These are phyloP conservation scores for Tolypocladium tundrense DNA, from an alignment of 2,329 filamentous ascomycete genomes.

Conservation along the genomic window DNA sequence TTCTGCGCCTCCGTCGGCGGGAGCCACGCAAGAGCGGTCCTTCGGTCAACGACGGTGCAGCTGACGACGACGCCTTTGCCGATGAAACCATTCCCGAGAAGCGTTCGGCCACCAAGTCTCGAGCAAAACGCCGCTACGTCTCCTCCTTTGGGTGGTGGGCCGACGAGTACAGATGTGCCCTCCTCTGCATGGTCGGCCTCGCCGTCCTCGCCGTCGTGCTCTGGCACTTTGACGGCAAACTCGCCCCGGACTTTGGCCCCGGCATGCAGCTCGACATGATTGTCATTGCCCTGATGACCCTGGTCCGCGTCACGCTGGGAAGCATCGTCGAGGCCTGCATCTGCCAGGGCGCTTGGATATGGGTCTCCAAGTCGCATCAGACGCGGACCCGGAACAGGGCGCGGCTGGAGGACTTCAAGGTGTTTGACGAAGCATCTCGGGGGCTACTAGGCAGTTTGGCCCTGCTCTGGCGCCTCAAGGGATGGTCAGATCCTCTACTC, in stretches of 20 bases:
- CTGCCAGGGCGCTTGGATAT: constrained; percentile 29
- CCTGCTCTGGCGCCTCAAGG: constrained; percentile 24
- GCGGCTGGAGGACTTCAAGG: constrained; percentile 24
- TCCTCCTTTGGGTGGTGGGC: constrained; percentile 24
- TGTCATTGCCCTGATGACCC: constrained; percentile 25
- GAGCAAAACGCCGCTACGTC: constrained; percentile 3
- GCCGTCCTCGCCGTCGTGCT: constrained; percentile 17
- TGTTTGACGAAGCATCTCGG: constrained; percentile 27
- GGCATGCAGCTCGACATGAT: constrained; percentile 22
- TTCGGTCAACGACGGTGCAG: background rate
- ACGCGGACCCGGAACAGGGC: constrained; percentile 18
- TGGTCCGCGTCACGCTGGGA: constrained; percentile 23
- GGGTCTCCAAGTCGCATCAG: constrained; percentile 25
- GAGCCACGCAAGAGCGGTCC: background rate
- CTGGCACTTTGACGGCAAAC: constrained; percentile 16
- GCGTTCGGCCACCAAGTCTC: background rate
- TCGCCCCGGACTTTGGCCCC: constrained; percentile 16
- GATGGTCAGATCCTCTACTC: constrained; percentile 14
- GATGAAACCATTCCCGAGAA: background rate
- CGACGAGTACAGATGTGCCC: constrained; percentile 23
- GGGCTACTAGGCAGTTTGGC: constrained; percentile 23
- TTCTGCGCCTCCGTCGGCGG: background rate
- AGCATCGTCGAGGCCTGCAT: constrained; percentile 24
- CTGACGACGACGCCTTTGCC: background rate
- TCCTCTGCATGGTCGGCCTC: constrained; percentile 17